Base-by-base conservation (phyloP, 2,329 filamentous ascomycete genomes). In the Neurospora sp. region DNA sequence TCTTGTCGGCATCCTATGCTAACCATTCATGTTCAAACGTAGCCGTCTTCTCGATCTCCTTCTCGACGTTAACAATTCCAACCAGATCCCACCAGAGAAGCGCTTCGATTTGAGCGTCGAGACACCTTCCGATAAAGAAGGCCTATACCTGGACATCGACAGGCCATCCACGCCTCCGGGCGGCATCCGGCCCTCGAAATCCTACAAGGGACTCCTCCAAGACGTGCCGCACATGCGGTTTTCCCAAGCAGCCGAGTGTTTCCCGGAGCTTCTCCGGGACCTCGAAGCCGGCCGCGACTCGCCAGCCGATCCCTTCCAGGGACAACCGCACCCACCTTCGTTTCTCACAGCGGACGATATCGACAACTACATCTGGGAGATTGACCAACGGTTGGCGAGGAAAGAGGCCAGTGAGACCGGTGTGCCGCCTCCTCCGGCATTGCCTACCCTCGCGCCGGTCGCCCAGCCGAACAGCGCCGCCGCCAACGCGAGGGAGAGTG, bases 21-120 rank as follows among this genome's bases (percentile, higher is more conserved):
- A 71, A 77, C 76, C 46, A 9, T 33, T 10, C 28, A 36, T 36
- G 13, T 15, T 74, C 68, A 7, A 39, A 19, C 36, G 67, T 76
- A 97, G 94, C 80, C 93, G 94, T 79, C 82, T 98, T 40, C 87
- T 97, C 69, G 95, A 98, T 76, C 83, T 97, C 11, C 87, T 98
- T 40, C 85, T 97, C 72, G 94, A 97, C 77, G 87, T 97, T 81
- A 99, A 99, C 81, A 89, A 92, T 68, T 91, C 89, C 62, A 84
- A 90, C 23, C 92, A 96, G 78, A 89, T 98, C 66, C 89, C 93
- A 11, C 83, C 88, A 38, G 86, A 90, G 70, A 88, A 91, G 76
- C 91, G 92, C 75, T 90, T 93, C 81, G 90, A 95, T 76, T 82
- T 97, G 70, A 84, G 83, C 67, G 79, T 86, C 8, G 79, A 83